These are phyloP conservation scores for Suillus fuscotomentosus DNA, from an alignment of 768 basidiomycete species.

Conservation along the genomic window DNA sequence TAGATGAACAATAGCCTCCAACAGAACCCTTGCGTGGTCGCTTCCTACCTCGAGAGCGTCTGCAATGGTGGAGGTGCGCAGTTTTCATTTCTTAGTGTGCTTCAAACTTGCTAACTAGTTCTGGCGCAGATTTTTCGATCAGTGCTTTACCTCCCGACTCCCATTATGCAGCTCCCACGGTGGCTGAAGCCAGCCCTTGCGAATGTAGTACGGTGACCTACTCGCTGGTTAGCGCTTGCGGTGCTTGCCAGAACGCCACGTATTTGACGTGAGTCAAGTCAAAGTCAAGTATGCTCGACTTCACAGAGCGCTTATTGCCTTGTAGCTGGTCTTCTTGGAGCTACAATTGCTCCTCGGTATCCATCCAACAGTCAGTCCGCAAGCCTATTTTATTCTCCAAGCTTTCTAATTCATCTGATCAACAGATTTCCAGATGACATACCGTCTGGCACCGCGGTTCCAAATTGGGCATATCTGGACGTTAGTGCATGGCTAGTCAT, in stretches of 20 bases:
- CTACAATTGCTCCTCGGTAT: constrained; percentile 43
- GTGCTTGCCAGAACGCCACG: constrained; percentile 48
- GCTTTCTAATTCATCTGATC: background rate
- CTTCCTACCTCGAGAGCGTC: constrained; percentile 41
- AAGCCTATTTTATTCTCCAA: background rate
- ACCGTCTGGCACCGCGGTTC: constrained; percentile 49
- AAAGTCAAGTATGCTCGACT: constrained; percentile 2
- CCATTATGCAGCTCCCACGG: constrained; percentile 34
- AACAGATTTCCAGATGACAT: constrained; percentile 47
- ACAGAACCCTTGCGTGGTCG: constrained; percentile 47
- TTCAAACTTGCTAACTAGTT: constrained; percentile 5
- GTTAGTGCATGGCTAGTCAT: constrained; percentile 38
- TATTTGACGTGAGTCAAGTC: constrained; percentile 30
- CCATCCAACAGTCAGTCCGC: constrained; percentile 22
- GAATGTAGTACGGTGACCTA: constrained; percentile 59
- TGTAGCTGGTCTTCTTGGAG: constrained; percentile 54
- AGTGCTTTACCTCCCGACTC: constrained; percentile 33
- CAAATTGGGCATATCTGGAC: constrained; percentile 63
- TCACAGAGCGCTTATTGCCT: background rate
- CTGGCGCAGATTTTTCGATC: constrained; percentile 36
- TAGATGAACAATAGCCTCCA: constrained; percentile 41
- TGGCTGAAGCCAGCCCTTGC: constrained; percentile 33
- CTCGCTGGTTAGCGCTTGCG: constrained; percentile 56
- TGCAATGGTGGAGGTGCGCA: constrained; percentile 44
- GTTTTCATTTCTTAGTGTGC: constrained; percentile 6